Evolutionary conservation across 202 grass and related monocot genomes (phyloP).

Genomic region (Saccharum hybrid): DNA sequence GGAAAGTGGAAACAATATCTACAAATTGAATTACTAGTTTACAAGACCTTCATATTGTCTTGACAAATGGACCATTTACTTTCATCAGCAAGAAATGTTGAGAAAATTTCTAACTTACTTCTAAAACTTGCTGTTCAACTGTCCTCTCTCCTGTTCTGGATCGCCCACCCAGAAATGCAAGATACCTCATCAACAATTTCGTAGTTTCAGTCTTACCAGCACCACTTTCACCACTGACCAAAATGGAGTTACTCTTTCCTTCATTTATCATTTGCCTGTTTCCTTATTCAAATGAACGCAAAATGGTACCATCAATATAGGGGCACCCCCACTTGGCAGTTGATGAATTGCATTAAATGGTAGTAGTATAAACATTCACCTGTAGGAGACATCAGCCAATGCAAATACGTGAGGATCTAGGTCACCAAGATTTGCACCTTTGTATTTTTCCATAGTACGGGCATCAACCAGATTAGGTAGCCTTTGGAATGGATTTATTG

Average conservation of each 20-base stretch:
- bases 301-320: conserved; percentile 57
- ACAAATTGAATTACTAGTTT: conserved; percentile 31
- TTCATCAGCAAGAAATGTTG: conserved; percentile 37
- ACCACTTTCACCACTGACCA: conserved; percentile 99
- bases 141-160: conserved; percentile 83
- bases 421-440: conserved; percentile 76
- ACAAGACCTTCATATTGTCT: conserved; percentile 14
- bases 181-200: conserved; percentile 94
- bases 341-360: conserved; percentile 36
- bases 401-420: conserved; percentile 89
- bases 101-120: conserved; percentile 59
- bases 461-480: conserved; percentile 73
- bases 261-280: conserved; percentile 99
- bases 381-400: conserved; percentile 85
- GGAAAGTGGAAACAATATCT: not conserved
- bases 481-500: conserved; percentile 97
- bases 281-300: conserved; percentile 65
- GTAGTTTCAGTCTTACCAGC: conserved; percentile 99
- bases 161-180: conserved; percentile 91
- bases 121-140: conserved; percentile 96
- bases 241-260: conserved; percentile 92
- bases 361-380: conserved; percentile 68
- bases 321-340: conserved; percentile 35
- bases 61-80: conserved; percentile 15
- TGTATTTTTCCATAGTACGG: conserved; percentile 80